Base-by-base conservation (phyloP, 1,284 basidiomycete species). In the Somion occarium region DNA sequence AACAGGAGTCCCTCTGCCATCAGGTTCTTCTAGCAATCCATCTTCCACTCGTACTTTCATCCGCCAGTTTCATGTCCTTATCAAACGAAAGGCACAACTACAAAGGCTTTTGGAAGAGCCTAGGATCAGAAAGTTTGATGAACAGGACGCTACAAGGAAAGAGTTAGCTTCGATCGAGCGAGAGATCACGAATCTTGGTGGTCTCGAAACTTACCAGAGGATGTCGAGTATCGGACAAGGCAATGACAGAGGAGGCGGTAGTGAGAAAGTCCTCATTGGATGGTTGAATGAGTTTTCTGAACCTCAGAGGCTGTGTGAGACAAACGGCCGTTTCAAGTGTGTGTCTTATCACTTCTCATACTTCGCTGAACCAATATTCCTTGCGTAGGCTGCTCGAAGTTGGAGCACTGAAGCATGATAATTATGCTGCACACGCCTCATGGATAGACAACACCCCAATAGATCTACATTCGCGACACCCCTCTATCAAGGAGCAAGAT, bases 181-280 rank as follows among this genome's bases (percentile, higher is more conserved):
- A 7, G 76, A 89, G 60, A 82, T 94, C 12, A 74, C 76, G 2
- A 68, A 66, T 13, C 68, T 91, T 13, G 92, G 92, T 2, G 92
- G 91, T 1, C 63, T 95, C 26, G 80, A 83, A 50, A 73, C 72
- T 13, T 94, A 94, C 66, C 91, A 94, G 64, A 75, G 74, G 39
- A 91, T 93, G 76, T 93, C 90, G 38, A 77, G 70, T 46, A 75
- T 88, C 18, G 92, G 92, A 0, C 92, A 95, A 64, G 79, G 83
- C 3, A 75, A 70, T 12, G 86, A 92, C 55, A 72, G 92, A 50
- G 92, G 92, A 15, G 92, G 92, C 3, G 92, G 92, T 13, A 90
- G 85, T 59, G 88, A 93, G 61, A 87, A 81, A 59, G 73, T 93
- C 1, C 69, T 93, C 20, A 76, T 94, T 44, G 64, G 59, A 22